Percentiles rank a stretch among this genome's conserved stretches.
These are phyloP conservation scores for Fraxinus baroniana DNA, from an alignment of 305 asterid species.

Conservation along the genomic window DNA sequence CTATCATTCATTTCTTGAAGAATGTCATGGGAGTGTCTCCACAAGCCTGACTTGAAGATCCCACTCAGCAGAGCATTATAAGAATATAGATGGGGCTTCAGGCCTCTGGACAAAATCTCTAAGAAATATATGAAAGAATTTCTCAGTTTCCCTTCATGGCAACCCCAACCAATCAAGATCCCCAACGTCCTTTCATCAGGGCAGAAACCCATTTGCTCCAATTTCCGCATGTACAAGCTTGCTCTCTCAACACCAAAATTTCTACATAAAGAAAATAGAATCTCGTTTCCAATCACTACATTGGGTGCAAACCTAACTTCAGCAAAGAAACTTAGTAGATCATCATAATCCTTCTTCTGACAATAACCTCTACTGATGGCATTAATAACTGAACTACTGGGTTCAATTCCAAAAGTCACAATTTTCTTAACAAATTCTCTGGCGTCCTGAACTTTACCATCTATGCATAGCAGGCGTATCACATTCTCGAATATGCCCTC, in stretches of 20 bases:
- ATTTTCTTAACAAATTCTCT: constrained; percentile 57
- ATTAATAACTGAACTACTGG: constrained; percentile 42
- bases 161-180: constrained; percentile 76
- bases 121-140: constrained; percentile 57
- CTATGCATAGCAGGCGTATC: constrained; percentile 54
- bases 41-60: constrained; percentile 63
- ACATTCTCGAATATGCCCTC: constrained; percentile 48
- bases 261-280: constrained; percentile 53
- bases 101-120: constrained; percentile 58
- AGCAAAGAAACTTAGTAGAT: constrained; percentile 58
- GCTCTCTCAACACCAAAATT: constrained; percentile 58
- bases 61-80: constrained; percentile 80
- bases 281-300: constrained; percentile 51
- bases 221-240: constrained; percentile 42
- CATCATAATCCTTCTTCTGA: constrained; percentile 78
- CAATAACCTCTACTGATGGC: constrained; percentile 63
- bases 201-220: constrained; percentile 57
- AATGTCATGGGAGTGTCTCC: constrained; percentile 57
- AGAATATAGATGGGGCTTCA: constrained; percentile 58
- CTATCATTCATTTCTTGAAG: constrained; percentile 73
- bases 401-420: constrained; percentile 41
- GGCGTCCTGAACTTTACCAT: constrained; percentile 81
- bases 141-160: constrained; percentile 60
- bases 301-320: constrained; percentile 51
- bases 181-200: constrained; percentile 64